Percentiles rank a stretch among this genome's conserved stretches.
Evolutionary conservation across 179 eudicot genomes (phyloP).

Genomic region (Beta macrorhiza): DNA sequence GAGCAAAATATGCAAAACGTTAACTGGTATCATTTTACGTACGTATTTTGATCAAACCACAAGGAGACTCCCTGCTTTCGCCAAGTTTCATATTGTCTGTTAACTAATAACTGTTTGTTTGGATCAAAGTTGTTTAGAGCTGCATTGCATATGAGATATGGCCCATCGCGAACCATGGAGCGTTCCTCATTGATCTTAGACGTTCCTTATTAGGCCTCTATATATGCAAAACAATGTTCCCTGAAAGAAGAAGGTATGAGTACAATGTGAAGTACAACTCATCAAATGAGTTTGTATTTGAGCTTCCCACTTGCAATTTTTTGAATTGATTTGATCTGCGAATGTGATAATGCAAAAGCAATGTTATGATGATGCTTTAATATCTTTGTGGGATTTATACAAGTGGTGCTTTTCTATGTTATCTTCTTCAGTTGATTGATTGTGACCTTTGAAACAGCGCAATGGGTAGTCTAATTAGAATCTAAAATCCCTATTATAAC

Average conservation of each 20-base stretch:
- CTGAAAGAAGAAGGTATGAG: neutral
- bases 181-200: neutral
- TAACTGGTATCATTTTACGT: too few species aligned
- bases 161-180: neutral
- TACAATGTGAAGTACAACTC: slow-evolving; percentile 15
- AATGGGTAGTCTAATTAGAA: neutral
- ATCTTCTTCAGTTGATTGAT: neutral
- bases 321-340: neutral
- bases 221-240: too few species aligned
- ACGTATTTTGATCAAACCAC: too few species aligned
- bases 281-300: neutral
- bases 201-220: neutral
- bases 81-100: slow-evolving; percentile 1
- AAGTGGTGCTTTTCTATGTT: slow-evolving; percentile 14
- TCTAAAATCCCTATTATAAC: too few species aligned
- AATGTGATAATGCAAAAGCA: neutral
- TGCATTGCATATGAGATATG: neutral
- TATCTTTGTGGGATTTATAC: neutral
- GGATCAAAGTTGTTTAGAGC: neutral
- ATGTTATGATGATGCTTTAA: neutral
- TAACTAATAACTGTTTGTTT: slow-evolving; percentile 1
- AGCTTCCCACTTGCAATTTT: slow-evolving; percentile 11
- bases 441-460: neutral
- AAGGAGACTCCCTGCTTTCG: neutral
- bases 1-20: too few species aligned